Evolutionary conservation across 352 stramenopile species (phyloP).

Genomic region (Pythium guiyangense): DNA sequence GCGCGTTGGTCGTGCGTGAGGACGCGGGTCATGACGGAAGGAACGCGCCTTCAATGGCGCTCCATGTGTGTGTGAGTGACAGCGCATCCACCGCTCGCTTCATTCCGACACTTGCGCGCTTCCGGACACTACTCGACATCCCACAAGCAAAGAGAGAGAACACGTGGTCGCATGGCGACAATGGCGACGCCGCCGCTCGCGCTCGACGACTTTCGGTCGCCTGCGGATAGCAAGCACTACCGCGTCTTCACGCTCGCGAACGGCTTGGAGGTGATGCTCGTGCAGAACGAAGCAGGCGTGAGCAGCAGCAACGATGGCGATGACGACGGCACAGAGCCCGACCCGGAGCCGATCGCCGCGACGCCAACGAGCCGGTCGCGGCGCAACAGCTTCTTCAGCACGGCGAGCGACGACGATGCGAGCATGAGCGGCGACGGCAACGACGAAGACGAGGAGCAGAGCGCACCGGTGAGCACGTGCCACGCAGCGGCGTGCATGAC

Average conservation of each 20-base stretch:
- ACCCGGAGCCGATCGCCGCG: background rate
- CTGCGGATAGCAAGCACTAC: slow-evolving; percentile 69
- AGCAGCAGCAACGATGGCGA: background rate
- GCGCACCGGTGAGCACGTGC: slow-evolving; percentile 13
- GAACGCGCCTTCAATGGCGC: no score
- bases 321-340: background rate
- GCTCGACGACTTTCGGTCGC: slow-evolving; percentile 50
- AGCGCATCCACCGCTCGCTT: no score
- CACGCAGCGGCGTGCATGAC: slow-evolving; percentile 48
- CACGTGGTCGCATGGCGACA: slow-evolving; percentile 5
- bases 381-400: slow-evolving; percentile 14
- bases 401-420: slow-evolving; percentile 12
- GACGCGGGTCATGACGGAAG: no score
- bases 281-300: slow-evolving; percentile 32
- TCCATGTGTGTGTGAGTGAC: no score
- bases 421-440: slow-evolving; percentile 12
- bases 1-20: no score
- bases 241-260: slow-evolving; percentile 60
- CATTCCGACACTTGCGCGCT: no score
- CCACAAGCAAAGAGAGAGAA: no score
- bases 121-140: no score
- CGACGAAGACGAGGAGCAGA: slow-evolving; percentile 11
- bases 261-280: slow-evolving; percentile 54
- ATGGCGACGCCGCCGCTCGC: slow-evolving; percentile 9
- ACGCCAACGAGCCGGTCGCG: background rate